phyloP scores from a whole-genome alignment of 2,329 filamentous ascomycete genomes.

The Ophiostoma himal-ulmi region DNA sequence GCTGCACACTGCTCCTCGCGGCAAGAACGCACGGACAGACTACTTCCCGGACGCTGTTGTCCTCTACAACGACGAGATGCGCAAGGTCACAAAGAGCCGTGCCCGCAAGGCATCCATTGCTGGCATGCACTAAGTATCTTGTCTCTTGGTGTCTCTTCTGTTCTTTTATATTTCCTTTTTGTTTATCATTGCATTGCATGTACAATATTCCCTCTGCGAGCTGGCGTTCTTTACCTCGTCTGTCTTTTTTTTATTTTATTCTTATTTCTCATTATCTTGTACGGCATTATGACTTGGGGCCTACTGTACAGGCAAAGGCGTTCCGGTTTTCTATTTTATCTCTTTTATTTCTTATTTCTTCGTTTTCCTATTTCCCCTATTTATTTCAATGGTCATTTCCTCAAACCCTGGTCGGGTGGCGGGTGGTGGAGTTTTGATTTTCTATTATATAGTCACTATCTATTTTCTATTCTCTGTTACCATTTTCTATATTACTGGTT shows the following conservation, averaged over 20 bases:
- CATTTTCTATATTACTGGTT: not conserved
- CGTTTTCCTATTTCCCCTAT: conserved; percentile 9
- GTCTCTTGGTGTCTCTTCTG: not conserved
- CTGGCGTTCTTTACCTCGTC: not conserved
- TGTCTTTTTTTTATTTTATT: not conserved
- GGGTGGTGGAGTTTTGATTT: not conserved
- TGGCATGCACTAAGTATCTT: not conserved
- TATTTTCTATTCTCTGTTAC: not conserved
- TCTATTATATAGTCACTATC: not conserved
- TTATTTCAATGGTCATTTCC: conserved; percentile 8
- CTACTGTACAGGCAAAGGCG: conserved; percentile 11
- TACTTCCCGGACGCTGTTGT: conserved; percentile 31
- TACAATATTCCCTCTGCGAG: conserved; percentile 13
- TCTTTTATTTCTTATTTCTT: not conserved
- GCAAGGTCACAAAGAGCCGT: conserved; percentile 25
- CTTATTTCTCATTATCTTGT: not conserved
- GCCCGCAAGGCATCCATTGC: conserved; percentile 22
- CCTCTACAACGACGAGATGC: conserved; percentile 28
- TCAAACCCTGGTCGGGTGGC: conserved; percentile 1
- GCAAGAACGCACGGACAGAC: conserved; percentile 33
- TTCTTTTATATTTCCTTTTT: not conserved
- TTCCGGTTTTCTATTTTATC: not conserved
- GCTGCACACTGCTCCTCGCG: conserved; percentile 34
- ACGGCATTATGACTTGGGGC: conserved; percentile 13
- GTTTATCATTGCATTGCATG: conserved; percentile 10